Percentiles rank a stretch among this genome's conserved stretches.
Conservation (phyloP, 2,329 filamentous ascomycete species). For the Fusarium tanahbumbuense region DNA sequence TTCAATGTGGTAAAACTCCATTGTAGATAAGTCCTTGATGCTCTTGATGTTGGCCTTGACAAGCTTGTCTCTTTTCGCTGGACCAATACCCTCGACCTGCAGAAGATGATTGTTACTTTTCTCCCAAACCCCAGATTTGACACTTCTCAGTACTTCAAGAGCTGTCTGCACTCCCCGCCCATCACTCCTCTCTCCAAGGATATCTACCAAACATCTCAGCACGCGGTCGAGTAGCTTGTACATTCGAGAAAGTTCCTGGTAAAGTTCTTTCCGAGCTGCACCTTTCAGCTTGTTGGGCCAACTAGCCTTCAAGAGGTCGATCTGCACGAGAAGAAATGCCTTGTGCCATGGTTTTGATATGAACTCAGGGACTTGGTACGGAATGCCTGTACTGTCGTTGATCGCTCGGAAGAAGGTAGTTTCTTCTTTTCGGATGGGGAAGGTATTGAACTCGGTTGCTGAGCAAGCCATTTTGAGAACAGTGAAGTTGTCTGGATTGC, state of each 20-base stretch:
- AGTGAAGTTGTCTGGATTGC: conserved; percentile 46
- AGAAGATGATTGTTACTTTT: conserved; percentile 82
- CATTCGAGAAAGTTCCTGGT: conserved; percentile 49
- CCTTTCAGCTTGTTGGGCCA: conserved; percentile 63
- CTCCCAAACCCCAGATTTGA: conserved; percentile 84
- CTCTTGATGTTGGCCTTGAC: conserved; percentile 75
- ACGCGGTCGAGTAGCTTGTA: conserved; percentile 50
- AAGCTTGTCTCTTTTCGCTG: conserved; percentile 79
- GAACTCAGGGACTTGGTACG: conserved; percentile 51
- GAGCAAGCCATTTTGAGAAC: conserved; percentile 55
- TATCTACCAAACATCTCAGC: conserved; percentile 54
- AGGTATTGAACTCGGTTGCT: conserved; percentile 54
- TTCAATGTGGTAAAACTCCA: conserved; percentile 80
- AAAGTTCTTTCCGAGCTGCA: conserved; percentile 50
- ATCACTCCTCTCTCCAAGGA: conserved; percentile 62
- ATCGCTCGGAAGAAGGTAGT: conserved; percentile 52
- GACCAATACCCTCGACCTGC: conserved; percentile 83
- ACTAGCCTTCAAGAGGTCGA: conserved; percentile 72
- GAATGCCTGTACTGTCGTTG: conserved; percentile 54
- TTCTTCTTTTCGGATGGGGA: conserved; percentile 52
- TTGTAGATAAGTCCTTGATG: conserved; percentile 74
- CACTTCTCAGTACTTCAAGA: conserved; percentile 80
- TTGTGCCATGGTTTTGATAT: conserved; percentile 77
- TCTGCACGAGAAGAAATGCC: conserved; percentile 79
- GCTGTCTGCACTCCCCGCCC: conserved; percentile 74